phyloP scores from a whole-genome alignment of 148 eudicot genomes.

The Rhododendron kiyosumense region DNA sequence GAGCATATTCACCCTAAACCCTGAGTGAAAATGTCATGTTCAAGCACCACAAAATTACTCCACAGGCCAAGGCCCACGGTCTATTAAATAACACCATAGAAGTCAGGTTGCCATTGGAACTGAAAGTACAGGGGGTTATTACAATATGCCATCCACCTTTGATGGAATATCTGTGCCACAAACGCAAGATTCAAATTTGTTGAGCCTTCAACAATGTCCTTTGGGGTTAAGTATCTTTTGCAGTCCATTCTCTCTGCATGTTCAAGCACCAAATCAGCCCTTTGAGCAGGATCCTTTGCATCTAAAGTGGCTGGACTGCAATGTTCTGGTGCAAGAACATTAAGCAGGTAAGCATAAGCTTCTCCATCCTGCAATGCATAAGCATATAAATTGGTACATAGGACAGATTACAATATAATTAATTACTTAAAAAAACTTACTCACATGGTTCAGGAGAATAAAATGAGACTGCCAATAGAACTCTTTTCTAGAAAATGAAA shows the following conservation, averaged over 20 bases:
- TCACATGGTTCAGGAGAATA: neutral
- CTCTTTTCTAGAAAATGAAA: neutral
- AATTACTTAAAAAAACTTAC: neutral
- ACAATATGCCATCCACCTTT: slow-evolving; percentile 44
- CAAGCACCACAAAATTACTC: neutral
- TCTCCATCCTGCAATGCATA: slow-evolving; percentile 76
- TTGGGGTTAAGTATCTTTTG: slow-evolving; percentile 75
- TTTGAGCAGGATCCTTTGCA: slow-evolving; percentile 59
- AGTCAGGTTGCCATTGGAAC: neutral
- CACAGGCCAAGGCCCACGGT: neutral
- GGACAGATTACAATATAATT: neutral
- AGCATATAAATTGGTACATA: neutral
- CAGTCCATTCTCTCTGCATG: slow-evolving; percentile 99
- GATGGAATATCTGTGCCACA: slow-evolving; percentile 89
- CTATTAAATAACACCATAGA: neutral
- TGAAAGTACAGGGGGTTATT: neutral
- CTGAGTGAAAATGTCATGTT: neutral
- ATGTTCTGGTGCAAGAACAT: slow-evolving; percentile 96
- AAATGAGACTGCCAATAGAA: neutral
- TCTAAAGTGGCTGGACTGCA: slow-evolving; percentile 80
- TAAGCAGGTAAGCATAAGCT: slow-evolving; percentile 92
- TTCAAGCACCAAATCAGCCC: slow-evolving; percentile 85
- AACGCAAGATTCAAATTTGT: slow-evolving; percentile 89
- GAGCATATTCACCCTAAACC: neutral
- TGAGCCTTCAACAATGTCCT: slow-evolving; percentile 83